Evolutionary conservation across 2,329 filamentous ascomycete species (phyloP), one percentile per base, ranked within the genome.

Genomic region (Penicillium sp.): DNA sequence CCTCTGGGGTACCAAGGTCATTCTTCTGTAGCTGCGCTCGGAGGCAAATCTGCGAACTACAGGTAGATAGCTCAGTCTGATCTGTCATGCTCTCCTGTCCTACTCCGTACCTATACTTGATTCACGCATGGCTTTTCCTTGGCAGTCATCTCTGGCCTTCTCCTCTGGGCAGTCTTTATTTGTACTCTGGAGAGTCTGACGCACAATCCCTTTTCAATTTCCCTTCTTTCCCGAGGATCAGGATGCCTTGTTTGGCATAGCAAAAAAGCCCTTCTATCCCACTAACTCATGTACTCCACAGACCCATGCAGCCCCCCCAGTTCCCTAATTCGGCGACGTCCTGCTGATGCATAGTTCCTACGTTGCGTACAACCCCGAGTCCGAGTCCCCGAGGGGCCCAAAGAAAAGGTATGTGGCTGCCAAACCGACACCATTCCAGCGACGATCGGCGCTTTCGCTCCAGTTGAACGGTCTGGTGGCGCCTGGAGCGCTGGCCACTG

Each of bases 401-500:
- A 8, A 35, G 35, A 22, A 42, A 43, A 25, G 25, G 48, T 14
- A 38, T 48, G 48, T 61, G 61, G 58, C 46, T 53, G 43, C 55
- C 40, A 37, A 42, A 25, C 46, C 1, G 55, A 63, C 54, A n/a
- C 48, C 16, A 19, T 25, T 25, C 2, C n/a, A 55, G 46, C n/a
- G 38, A 55, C 7, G 63, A 65, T 65, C 63, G 51, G 56, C 51
- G 19, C 25, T 38, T 37, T 43, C 43, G 52, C 45, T 38, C 61
- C 63, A 64, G 52, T 64, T 37, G 46, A 48, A 56, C 45, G 40
- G 57, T n/a, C 25, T 30, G 26, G 61, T 64, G 64, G 64, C 64
- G 61, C 60, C 43, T 57, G 45, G 30, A 22, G 28, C 30, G 57
- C 55, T 57, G 59, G 43, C 57, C 59, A 64, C 56, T 62, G 62